Percentiles rank a stretch among this genome's conserved stretches.
Conservation (phyloP, 2,329 filamentous ascomycete genomes). For the Acephala macrosclerotiorum region DNA sequence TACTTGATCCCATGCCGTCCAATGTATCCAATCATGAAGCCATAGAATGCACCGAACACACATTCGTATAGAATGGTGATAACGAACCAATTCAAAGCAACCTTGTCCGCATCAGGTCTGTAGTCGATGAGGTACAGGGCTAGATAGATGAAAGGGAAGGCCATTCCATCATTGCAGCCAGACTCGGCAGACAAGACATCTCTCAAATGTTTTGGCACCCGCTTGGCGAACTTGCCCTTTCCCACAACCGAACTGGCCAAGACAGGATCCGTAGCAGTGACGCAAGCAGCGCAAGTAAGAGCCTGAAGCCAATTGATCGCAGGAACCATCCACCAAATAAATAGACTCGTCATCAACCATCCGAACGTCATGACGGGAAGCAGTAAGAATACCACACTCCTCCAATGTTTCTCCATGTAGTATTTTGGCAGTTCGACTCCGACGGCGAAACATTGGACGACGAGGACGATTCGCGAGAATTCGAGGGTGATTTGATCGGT, state of each 20-base stretch:
- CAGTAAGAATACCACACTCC: conserved; percentile 85
- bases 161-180: conserved; percentile 99
- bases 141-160: conserved; percentile 96
- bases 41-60: conserved; percentile 88
- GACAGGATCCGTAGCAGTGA: conserved; percentile 96
- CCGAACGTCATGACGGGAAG: conserved; percentile 97
- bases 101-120: conserved; percentile 69
- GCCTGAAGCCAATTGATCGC: conserved; percentile 88
- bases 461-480: conserved; percentile 87
- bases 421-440: conserved; percentile 89
- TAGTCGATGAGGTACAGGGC: conserved; percentile 90
- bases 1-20: conserved; percentile 90
- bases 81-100: conserved; percentile 87
- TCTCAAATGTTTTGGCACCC: conserved; percentile 95
- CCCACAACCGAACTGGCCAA: conserved; percentile 97
- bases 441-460: conserved; percentile 91
- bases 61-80: conserved; percentile 95
- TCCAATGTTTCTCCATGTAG: conserved; percentile 99
- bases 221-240: conserved; percentile 98
- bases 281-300: conserved; percentile 86
- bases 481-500: conserved; percentile 88
- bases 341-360: conserved; percentile 90
- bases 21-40: conserved; percentile 86
- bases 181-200: conserved; percentile 96
- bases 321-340: conserved; percentile 90